These are phyloP conservation scores for Aeminium ludgeri DNA, from an alignment of 495 filamentous ascomycete genomes.

Conservation along the genomic window DNA sequence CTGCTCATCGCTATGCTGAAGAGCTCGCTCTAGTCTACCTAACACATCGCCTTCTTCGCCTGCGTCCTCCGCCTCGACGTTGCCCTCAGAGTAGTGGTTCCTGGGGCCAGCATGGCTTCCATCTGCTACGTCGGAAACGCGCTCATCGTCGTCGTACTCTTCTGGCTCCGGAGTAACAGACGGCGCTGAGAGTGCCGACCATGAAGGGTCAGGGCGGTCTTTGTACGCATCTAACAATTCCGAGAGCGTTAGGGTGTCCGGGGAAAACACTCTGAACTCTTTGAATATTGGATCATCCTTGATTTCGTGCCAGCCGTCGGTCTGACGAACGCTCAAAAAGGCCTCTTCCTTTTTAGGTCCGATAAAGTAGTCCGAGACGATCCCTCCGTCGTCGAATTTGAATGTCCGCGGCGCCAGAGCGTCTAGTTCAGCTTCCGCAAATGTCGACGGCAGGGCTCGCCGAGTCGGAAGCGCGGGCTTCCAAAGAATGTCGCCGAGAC, in stretches of 20 bases:
- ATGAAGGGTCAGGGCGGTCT: conserved; percentile 5
- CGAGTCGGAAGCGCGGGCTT: conserved; percentile 21
- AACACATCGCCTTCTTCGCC: conserved; percentile 18
- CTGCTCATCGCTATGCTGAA: conserved; percentile 2
- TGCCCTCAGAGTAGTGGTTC: not conserved
- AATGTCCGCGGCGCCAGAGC: conserved; percentile 15
- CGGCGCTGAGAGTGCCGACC: not conserved
- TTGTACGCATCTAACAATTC: conserved; percentile 7
- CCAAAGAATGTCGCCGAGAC: conserved; percentile 25
- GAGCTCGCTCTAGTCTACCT: conserved; percentile 22
- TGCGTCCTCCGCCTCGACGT: not conserved
- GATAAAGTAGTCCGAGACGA: conserved; percentile 26
- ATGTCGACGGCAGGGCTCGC: conserved; percentile 21
- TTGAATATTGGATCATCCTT: conserved; percentile 23
- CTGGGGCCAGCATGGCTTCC: too few relatives aligned
- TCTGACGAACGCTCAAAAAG: conserved; percentile 22
- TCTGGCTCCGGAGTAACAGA: not conserved
- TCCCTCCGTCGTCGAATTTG: conserved; percentile 18
- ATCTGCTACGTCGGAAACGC: not conserved
- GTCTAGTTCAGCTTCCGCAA: conserved; percentile 22
- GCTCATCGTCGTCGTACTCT: not conserved
- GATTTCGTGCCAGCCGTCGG: conserved; percentile 20
- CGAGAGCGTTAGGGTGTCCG: conserved; percentile 2
- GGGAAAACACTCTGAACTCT: conserved; percentile 14
- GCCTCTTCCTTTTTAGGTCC: conserved; percentile 17